Evolutionary conservation across 116 monocot genomes (phyloP).

Genomic region (Trichopus zeylanicus): DNA sequence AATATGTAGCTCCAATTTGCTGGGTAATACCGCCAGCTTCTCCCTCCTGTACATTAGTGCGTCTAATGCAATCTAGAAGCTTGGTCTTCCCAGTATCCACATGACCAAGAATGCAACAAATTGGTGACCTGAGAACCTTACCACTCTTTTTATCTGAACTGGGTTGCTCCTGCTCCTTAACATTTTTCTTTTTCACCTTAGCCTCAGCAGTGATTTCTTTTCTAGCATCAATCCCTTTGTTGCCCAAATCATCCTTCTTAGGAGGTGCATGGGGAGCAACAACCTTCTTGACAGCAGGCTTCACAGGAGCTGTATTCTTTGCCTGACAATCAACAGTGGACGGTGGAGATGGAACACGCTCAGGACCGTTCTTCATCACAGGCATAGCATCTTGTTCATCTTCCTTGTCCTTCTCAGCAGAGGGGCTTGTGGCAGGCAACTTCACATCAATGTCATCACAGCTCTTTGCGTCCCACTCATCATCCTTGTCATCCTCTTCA

Average conservation of each 20-base stretch:
- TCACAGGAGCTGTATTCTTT: slow-evolving; percentile 19
- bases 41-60: slow-evolving; percentile 92
- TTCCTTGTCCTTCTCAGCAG: slow-evolving; percentile 77
- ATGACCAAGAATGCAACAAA: slow-evolving; percentile 98
- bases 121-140: slow-evolving; percentile 72
- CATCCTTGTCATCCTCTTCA: too few relatives aligned
- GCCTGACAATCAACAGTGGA: slow-evolving; percentile 10
- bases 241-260: slow-evolving; percentile 17
- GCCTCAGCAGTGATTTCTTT: background rate
- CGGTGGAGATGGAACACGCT: slow-evolving; percentile 2
- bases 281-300: slow-evolving; percentile 45
- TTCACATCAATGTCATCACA: slow-evolving; percentile 91
- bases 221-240: slow-evolving; percentile 18
- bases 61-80: slow-evolving; percentile 86
- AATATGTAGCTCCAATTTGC: slow-evolving; percentile 97
- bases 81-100: slow-evolving; percentile 98
- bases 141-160: slow-evolving; percentile 34
- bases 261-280: too few relatives aligned
- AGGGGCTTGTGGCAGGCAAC: slow-evolving; percentile 53
- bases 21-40: slow-evolving; percentile 98
- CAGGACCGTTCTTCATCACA: slow-evolving; percentile 20
- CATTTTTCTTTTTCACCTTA: slow-evolving; percentile 24
- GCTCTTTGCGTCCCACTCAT: slow-evolving; percentile 96
- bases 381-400: slow-evolving; percentile 14
- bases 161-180: slow-evolving; percentile 18